These are phyloP conservation scores for Theileria equi DNA, from an alignment of 169 alveolate genomes.

Conservation along the genomic window DNA sequence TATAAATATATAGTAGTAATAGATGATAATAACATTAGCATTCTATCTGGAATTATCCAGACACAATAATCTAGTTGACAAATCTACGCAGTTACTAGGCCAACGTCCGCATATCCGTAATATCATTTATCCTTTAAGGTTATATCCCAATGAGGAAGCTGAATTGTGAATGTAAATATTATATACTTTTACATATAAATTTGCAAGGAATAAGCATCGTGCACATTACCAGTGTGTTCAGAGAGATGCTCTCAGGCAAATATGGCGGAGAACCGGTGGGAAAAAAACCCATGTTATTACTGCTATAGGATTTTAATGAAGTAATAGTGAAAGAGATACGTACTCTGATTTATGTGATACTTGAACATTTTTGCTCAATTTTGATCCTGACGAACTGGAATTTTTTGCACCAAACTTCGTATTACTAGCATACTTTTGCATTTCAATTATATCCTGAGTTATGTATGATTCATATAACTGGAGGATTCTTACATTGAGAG, in stretches of 20 bases:
- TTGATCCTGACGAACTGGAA: background rate
- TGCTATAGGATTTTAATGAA: background rate
- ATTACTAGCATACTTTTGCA: constrained; percentile 50
- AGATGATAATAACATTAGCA: background rate
- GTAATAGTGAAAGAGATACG: background rate
- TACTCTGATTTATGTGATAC: constrained; percentile 3
- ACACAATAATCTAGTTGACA: background rate
- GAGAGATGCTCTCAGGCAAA: constrained; percentile 50
- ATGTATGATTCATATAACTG: background rate
- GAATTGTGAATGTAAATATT: background rate
- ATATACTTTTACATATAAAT: background rate
- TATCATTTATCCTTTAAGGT: constrained; percentile 16
- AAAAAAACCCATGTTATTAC: constrained; percentile 23
- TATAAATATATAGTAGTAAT: too few relatives aligned
- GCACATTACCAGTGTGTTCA: constrained; percentile 54
- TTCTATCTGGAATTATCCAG: background rate
- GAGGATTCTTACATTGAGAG: constrained; percentile 20
- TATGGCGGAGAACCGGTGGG: constrained; percentile 61
- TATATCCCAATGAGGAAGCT: constrained; percentile 64
- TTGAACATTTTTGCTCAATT: background rate
- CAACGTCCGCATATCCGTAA: background rate
- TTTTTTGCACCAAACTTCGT: constrained; percentile 35
- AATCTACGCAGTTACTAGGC: background rate
- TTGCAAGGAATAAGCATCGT: background rate
- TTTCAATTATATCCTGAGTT: constrained; percentile 45